Evolutionary conservation across 305 asterid genomes (phyloP), one percentile per base, ranked within the genome.

Genomic region (Rubia tinctorum): DNA sequence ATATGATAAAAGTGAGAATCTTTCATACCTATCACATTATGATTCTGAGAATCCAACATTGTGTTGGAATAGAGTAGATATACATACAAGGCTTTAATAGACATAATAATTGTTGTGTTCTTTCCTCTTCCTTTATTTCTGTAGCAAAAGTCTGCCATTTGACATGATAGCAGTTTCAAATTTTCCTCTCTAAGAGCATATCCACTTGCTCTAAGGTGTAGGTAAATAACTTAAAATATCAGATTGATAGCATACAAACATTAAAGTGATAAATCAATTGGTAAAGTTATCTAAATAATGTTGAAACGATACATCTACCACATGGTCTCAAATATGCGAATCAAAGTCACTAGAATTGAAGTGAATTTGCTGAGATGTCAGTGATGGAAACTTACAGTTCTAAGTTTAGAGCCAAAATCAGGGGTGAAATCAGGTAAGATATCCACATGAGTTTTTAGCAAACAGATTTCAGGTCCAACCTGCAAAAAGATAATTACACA

Each of bases 381-480:
- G 75, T 75, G 67, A 79, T 8, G 12, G 79, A 61, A 80, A 81
- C 64, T 76, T 87, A 95, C 99, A 87, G 71, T 74, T 76, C 97
- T 95, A 77, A 95, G 97, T 79, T 92, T 92, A 64, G 94, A 81
- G 64, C 99, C 98, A 81, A 95, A 95, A 71, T 87, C 96, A 34
- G 97, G 86, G 7, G 96, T 88, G 84, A 95, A 95, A 84, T 95
- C 99, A 55, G 98, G 96, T 37, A 92, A 87, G 82, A 92, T 92
- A 76, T 95, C 99, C 73, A 92, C 97, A 77, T 91, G 99, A 75
- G 99, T 95, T 84, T 95, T 95, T 73, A 95, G 82, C 96, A 95
- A 80, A 86, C 98, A 95, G 81, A 95, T 90, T 85, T 95, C 98
- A 34, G 92, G 97, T 76, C 98, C 98, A 78, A 90, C 99, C 99